Evolutionary conservation across 2,329 filamentous ascomycete species (phyloP).

Genomic region (Talaromyces sp.): DNA sequence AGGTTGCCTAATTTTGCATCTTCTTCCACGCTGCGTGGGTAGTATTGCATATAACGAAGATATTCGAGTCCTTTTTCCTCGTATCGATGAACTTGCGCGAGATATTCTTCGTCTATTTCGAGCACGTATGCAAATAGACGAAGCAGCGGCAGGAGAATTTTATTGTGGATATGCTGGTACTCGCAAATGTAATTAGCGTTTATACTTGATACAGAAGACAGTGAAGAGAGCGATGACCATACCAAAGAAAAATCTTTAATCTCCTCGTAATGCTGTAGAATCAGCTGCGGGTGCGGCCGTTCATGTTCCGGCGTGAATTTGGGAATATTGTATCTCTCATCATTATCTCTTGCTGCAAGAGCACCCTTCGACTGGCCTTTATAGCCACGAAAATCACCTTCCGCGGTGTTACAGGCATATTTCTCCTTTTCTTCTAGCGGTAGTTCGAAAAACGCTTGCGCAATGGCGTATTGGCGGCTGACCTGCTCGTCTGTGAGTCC

Average conservation of each 20-base stretch:
- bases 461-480: slow-evolving; percentile 57
- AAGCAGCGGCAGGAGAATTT: slow-evolving; percentile 41
- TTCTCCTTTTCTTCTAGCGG: slow-evolving; percentile 56
- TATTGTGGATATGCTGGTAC: slow-evolving; percentile 6
- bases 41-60: slow-evolving; percentile 58
- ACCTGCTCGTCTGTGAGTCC: slow-evolving; percentile 56
- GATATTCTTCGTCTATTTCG: slow-evolving; percentile 54
- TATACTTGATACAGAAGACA: not conserved
- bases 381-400: slow-evolving; percentile 7
- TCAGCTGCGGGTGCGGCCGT: slow-evolving; percentile 7
- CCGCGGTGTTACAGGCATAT: slow-evolving; percentile 31
- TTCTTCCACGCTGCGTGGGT: slow-evolving; percentile 45
- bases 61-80: slow-evolving; percentile 56
- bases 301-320: slow-evolving; percentile 10
- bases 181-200: not conserved
- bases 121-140: slow-evolving; percentile 58
- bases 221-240: not conserved
- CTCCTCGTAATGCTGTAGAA: slow-evolving; percentile 6
- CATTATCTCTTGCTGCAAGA: slow-evolving; percentile 5
- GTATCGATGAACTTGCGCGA: slow-evolving; percentile 54
- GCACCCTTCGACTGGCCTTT: slow-evolving; percentile 2
- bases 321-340: slow-evolving; percentile 11
- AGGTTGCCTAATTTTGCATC: slow-evolving; percentile 41
- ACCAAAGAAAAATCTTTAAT: slow-evolving; percentile 10
- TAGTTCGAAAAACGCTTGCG: slow-evolving; percentile 54